A percentile compares a stretch with the other conserved stretches of the same genome.
Conservation (phyloP, 2,329 filamentous ascomycete species). For the Epichloe brachyelytri region DNA sequence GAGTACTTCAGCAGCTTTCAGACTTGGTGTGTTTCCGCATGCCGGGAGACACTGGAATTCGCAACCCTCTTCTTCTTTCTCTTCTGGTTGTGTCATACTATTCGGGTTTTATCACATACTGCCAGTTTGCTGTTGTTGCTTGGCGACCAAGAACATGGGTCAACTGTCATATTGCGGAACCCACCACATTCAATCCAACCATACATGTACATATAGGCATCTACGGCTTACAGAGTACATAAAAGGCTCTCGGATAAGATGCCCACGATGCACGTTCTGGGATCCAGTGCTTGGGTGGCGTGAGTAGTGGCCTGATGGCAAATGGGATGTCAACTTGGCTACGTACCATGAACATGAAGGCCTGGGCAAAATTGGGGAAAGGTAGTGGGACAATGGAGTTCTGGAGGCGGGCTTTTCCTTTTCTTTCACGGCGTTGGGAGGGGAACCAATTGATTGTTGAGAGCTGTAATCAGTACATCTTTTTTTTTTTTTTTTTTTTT, state of each 20-base stretch:
- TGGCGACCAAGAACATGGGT: not conserved
- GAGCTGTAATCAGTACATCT: not conserved
- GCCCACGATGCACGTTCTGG: not conserved
- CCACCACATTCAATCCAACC: not conserved
- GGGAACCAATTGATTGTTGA: no score
- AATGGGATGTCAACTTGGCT: not conserved
- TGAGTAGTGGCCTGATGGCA: conserved; percentile 1
- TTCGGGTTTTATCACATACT: no score
- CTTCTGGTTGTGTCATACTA: no score
- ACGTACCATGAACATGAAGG: not conserved
- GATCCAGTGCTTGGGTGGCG: not conserved
- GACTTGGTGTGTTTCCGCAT: not conserved
- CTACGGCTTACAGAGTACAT: not conserved
- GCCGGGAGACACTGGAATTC: no score
- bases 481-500: not conserved
- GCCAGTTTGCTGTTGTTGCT: not conserved
- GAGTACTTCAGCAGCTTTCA: not conserved
- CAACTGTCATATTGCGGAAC: not conserved
- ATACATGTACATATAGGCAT: not conserved
- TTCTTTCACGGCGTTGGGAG: no score
- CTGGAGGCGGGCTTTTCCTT: no score
- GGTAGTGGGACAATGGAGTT: no score
- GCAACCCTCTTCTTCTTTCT: no score
- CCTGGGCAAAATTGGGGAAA: no score
- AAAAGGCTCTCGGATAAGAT: not conserved